Evolutionary conservation across 2,329 filamentous ascomycete species (phyloP).

Genomic region (Ascochyta lentis): DNA sequence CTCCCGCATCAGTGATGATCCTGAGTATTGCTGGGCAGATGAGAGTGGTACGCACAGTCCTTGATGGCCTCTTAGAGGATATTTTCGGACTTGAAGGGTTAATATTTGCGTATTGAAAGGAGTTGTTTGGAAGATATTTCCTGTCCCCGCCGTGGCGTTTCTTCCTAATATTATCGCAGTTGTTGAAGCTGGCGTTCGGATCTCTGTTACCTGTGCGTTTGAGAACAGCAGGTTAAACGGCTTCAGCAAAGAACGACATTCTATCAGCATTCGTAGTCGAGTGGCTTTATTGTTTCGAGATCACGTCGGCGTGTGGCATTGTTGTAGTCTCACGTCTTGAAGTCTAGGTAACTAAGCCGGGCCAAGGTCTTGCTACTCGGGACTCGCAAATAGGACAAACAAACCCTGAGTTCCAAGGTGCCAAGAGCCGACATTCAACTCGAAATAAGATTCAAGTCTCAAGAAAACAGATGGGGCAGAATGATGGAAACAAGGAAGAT

Average conservation of each 20-base stretch:
- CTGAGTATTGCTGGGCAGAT: no score
- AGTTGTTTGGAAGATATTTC: background rate
- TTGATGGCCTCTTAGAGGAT: background rate
- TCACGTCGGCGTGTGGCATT: constrained; percentile 17
- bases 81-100: no score
- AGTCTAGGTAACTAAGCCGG: constrained; percentile 6
- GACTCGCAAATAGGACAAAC: background rate
- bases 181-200: background rate
- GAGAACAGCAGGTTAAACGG: background rate
- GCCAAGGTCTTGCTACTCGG: constrained; percentile 1
- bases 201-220: background rate
- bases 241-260: background rate
- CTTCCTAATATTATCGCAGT: background rate
- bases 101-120: no score
- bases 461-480: background rate
- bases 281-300: background rate
- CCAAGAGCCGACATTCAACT: constrained; percentile 4
- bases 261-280: background rate
- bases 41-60: background rate
- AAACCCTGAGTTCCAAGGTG: background rate
- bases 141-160: background rate
- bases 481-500: background rate
- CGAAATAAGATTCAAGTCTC: background rate
- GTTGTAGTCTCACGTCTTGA: constrained; percentile 1
- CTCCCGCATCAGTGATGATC: no score